Base-by-base conservation (phyloP, 2,329 filamentous ascomycete species). In the Cryphonectria japonica region DNA sequence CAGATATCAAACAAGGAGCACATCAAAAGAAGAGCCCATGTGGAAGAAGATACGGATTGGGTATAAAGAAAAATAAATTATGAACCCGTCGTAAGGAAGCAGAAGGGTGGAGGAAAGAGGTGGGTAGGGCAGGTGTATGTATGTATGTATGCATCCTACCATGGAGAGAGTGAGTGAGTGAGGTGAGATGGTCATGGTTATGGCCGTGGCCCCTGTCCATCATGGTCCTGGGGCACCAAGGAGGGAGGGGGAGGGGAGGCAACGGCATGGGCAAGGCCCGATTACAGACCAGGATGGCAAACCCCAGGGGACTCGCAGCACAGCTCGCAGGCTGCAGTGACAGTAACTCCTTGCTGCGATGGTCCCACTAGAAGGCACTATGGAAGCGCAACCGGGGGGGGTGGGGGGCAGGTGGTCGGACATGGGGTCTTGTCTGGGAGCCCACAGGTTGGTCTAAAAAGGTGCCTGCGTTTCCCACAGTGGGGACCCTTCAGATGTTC, bases 121-220 rank as follows among this genome's bases (percentile, higher is more conserved):
- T 67, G 71, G 71, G 71, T 54, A 72, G 71, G 66, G 66, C 61
- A 65, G 71, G 43, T 46, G 66, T 68, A 67, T 59, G 54, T 59
- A 57, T 57, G 37, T 66, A 57, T 39, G 37, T 39, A 39, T 39
- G 37, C 37, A 39, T 50, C 46, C 46, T 50, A 50, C 46, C 46
- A 50, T n/a, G 19, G 9, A 19, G 19, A 50, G 46, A 50, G 66
- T 16, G 67, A 52, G 50, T 16, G 70, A 61, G 59, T 46, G 34
- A 43, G 54, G 65, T 67, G 65, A 67, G 65, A 59, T 46, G 60
- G 68, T 59, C 60, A 65, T 52, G 71, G 62, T 8, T 37, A 59
- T 34, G 69, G 64, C 19, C 26, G 19, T 59, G 54, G 41, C 6
- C 26, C 52, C n/a, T 57, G 52, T 26, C 37, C 2, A 9, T 7